Base-by-base conservation (phyloP, 2,329 filamentous ascomycete genomes). In the Coniella vitis region DNA sequence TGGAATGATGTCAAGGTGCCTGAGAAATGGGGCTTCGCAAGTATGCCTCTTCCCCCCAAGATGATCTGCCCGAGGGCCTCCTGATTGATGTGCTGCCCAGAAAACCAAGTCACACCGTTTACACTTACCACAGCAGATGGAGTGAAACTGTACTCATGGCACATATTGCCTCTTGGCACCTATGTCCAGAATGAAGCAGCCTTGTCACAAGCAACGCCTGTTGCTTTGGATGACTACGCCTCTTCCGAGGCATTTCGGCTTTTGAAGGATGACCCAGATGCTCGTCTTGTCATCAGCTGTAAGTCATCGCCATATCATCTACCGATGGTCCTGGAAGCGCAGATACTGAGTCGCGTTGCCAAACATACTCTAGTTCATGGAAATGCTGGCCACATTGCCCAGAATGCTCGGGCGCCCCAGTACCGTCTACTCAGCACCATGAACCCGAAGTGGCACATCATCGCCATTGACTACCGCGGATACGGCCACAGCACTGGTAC, bases 401-500 rank as follows among this genome's bases (percentile, higher is more conserved):
- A 94, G 63, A 82, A 81, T 52, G 78, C 83, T 62, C 81, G 91
- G 14, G 84, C 89, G 2, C 75, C 82, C 29, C 86, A 82, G 49
- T 94, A 94, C 63, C 87, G 90, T 57, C 76, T 83, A 38, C 71
- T 95, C 37, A 81, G 89, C 4, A 79, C 85, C 45, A 81, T 83
- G 3, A 86, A 85, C 2, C 45, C 49, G 16, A 78, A 76, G 0
- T 82, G 90, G 47, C 90, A 96, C 61, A 78, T 95, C 38, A 72
- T 96, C n/a, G 80, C 88, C 35, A 82, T 95, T 58, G 90, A 95
- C 70, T 96, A 96, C 66, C 85, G 90, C 16, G 90, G 90, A 7
- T 96, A 88, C 58, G 90, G 90, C 1, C 75, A 79, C 35, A 93
- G 87, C 8, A 87, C 83, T 0, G 89, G 91, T n/a, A 69, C 67